Evolutionary conservation across 179 eudicot genomes (phyloP), one percentile per base, ranked within the genome.

Genomic region (Patellifolia procumbens): DNA sequence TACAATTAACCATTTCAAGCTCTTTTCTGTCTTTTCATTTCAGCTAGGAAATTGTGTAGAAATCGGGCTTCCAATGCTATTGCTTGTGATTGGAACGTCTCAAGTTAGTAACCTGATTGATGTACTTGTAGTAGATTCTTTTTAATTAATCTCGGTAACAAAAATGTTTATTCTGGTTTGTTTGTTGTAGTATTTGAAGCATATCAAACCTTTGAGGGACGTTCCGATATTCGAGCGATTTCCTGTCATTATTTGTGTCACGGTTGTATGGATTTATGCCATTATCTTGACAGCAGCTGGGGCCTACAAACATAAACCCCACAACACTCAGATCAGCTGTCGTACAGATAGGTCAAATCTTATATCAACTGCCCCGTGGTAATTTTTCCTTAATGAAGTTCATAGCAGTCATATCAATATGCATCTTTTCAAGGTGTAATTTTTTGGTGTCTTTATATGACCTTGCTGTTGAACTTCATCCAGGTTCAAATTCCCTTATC

Each of bases 401-500:
- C 13, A 16, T 32, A 10, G 59, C 55, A 22, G 29, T 68, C 46
- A 51, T 37, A n/a, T n/a, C n/a, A n/a, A n/a, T n/a, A 34, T 20
- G 22, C 55, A 24, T 46, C 59, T 75, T 59, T 10, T 24, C 11
- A 26, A 7, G 29, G 28, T 51, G 19, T 15, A 43, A 52, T 3
- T 15, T 59, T 61, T 42, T 46, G 19, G 39, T n/a, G 12, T 37
- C 70, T 32, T 55, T 58, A 48, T 29, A 20, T 43, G 28, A 5
- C 34, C 4, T n/a, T 71, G 37, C 46, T 39, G 35, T 15, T 63
- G 7, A 10, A 22, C 26, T 46, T 26, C 59, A 59, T 73, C 51
- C 82, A 95, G 99, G 99, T 91, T 96, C 87, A 96, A 85, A 81
- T 93, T 93, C 76, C 99, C 99, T 3, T 96, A 96, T 80, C 99